Evolutionary conservation across 164 flowering plant species (phyloP), one percentile per base, ranked within the genome.

Genomic region (Kingdonia uniflora): DNA sequence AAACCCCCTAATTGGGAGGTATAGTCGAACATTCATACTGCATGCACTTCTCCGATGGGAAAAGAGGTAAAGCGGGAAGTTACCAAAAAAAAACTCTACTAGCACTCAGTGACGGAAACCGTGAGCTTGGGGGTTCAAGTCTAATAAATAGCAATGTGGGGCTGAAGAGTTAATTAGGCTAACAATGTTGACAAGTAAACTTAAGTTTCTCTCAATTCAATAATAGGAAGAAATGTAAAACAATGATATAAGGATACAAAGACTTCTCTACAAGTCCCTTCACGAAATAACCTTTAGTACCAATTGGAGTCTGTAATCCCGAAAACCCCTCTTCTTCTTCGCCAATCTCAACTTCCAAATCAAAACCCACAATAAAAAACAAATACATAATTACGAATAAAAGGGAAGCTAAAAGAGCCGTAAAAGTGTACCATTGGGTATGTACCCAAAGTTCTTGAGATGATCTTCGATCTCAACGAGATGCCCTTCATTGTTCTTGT

Each of bases 401-500:
- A 3, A 17, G 52, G 14, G 43, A 37, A 8, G 1, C 10, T 16
- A 43, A 19, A 15, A 19, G 13, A 38, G 3, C 19, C 29, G 54
- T n/a, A 19, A 17, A 0, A 33, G 22, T 41, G 12, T 65, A 74
- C 87, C 73, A 10, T 14, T 14, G 12, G 85, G 76, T 12, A 57
- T 53, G 56, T 74, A 76, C n/a, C 81, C 79, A 24, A 60, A 73
- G 55, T 42, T 40, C 63, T 53, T 63, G 38, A 90, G 76, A 8
- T 65, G 79, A 35, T 79, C 76, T 57, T 79, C 70, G 51, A 87
- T 70, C 16, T 70, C 59, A 14, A 57, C 15, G 6, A 91, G 57
- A 43, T 76, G 65, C 20, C 19, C 52, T 47, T 77, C 76, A 52
- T 91, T 87, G 71, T 76, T 69, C 74, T 77, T 78, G 61, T 66